Conservation (phyloP, 306 rosid species). For the Malus asiatica region DNA sequence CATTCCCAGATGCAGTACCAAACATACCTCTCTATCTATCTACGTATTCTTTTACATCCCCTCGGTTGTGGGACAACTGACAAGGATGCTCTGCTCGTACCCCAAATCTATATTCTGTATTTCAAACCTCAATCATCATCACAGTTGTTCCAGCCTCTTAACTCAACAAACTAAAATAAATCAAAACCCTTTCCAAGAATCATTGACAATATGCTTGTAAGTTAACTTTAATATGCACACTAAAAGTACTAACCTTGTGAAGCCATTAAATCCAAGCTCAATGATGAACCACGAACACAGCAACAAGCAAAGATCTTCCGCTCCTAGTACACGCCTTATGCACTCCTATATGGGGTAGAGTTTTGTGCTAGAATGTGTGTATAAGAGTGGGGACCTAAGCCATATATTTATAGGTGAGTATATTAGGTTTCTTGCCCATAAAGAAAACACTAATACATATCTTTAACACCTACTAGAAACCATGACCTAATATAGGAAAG, state of each 20-base stretch:
- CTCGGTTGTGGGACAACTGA: neutral
- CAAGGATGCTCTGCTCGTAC: neutral
- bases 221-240: too few species aligned
- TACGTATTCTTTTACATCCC: slow-evolving; percentile 9
- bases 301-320: neutral
- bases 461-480: neutral
- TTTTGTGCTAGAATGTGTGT: neutral
- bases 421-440: neutral
- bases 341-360: neutral
- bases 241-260: too few species aligned
- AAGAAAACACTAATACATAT: neutral
- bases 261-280: too few species aligned
- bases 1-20: neutral
- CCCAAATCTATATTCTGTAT: slow-evolving; percentile 8
- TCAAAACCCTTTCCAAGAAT: slow-evolving; percentile 22
- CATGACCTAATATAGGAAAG: neutral
- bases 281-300: neutral
- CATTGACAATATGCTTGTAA: slow-evolving; percentile 26
- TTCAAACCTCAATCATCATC: slow-evolving; percentile 31
- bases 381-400: neutral
- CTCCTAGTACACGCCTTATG: neutral
- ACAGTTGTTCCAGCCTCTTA: slow-evolving; percentile 15
- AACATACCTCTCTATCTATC: slow-evolving; percentile 1
- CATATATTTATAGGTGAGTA: neutral
- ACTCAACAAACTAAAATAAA: slow-evolving; percentile 15